These are phyloP conservation scores for Polygonum aviculare DNA, from an alignment of 148 eudicot species.

Conservation along the genomic window DNA sequence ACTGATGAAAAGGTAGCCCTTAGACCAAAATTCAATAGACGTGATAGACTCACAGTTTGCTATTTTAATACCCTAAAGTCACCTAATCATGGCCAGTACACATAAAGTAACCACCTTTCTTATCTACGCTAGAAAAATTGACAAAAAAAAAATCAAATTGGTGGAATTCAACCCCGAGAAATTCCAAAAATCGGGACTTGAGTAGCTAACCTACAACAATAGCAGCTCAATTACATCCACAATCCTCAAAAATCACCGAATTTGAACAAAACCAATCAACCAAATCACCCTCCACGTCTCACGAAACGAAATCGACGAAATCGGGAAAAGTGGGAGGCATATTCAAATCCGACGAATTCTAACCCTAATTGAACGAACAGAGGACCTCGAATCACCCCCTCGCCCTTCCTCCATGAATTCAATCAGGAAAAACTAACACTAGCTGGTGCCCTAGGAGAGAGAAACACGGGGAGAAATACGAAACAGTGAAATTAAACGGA, in stretches of 20 bases:
- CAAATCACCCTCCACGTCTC: background rate
- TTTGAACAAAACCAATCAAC: background rate
- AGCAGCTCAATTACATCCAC: background rate
- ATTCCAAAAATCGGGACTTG: background rate
- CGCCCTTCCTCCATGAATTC: background rate
- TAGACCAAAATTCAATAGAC: background rate
- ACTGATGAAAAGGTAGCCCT: constrained; percentile 28
- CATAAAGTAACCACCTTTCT: background rate
- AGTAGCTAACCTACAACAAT: background rate
- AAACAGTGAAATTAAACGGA: background rate
- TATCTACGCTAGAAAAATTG: background rate
- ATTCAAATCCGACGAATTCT: background rate
- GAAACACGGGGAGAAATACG: background rate
- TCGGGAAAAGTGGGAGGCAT: background rate
- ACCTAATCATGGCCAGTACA: background rate
- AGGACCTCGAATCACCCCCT: background rate
- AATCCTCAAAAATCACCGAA: background rate
- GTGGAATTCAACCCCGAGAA: background rate
- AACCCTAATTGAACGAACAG: background rate
- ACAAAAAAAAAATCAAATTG: background rate
- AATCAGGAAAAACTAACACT: background rate
- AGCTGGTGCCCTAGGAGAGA: constrained; percentile 25
- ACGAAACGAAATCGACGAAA: background rate
- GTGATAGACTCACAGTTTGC: background rate
- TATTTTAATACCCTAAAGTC: background rate